phyloP scores from a whole-genome alignment of 1,284 basidiomycete genomes.

The Trichosporon sp. region DNA sequence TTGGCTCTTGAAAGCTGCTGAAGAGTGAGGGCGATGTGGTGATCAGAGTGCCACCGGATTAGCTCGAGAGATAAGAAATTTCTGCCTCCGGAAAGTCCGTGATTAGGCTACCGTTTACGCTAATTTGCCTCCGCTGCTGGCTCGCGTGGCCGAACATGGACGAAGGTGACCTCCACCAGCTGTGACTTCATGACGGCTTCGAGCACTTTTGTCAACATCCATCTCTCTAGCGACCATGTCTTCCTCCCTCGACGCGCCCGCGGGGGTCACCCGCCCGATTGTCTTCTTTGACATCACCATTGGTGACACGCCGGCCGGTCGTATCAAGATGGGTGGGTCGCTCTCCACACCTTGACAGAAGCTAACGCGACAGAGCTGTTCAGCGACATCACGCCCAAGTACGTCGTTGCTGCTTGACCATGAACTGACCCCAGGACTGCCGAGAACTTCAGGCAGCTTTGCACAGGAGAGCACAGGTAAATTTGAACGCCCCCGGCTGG shows the following conservation, averaged over 20 bases:
- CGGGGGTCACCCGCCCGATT: slow-evolving; percentile 61
- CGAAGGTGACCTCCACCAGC: neutral
- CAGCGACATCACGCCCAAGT: slow-evolving; percentile 47
- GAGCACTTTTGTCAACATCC: neutral
- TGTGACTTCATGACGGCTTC: neutral
- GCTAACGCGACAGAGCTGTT: slow-evolving; percentile 35
- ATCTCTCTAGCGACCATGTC: slow-evolving; percentile 18
- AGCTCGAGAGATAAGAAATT: neutral
- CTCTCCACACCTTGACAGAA: neutral
- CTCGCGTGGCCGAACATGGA: neutral
- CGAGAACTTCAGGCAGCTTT: slow-evolving; percentile 95
- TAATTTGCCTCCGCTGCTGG: neutral
- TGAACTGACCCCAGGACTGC: slow-evolving; percentile 61
- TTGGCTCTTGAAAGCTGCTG: too few species aligned
- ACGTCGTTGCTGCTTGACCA: neutral
- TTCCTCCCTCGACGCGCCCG: slow-evolving; percentile 40
- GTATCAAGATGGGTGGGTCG: slow-evolving; percentile 76
- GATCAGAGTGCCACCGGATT: neutral
- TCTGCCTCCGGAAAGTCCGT: neutral
- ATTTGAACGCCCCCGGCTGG: neutral
- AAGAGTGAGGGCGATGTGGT: neutral
- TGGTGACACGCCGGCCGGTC: slow-evolving; percentile 87
- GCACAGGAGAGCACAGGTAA: slow-evolving; percentile 92
- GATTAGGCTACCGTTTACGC: neutral
- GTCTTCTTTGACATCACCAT: slow-evolving; percentile 97